Percentiles rank a stretch among this genome's conserved stretches.
These are phyloP conservation scores for Calonectria ilicicola DNA, from an alignment of 2,329 filamentous ascomycete genomes.

Conservation along the genomic window DNA sequence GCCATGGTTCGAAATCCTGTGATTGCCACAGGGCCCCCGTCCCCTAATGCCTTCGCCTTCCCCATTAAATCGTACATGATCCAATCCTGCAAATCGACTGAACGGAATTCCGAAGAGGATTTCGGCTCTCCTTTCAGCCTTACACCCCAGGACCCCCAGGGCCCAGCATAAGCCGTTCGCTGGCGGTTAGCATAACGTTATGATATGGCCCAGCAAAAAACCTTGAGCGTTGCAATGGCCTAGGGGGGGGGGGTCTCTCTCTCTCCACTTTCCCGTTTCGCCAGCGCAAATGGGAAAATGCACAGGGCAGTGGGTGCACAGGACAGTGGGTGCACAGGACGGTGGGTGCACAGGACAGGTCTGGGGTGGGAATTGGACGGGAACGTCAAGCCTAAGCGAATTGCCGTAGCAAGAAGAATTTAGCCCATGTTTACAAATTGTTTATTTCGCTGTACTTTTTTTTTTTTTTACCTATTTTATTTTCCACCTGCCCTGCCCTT, in stretches of 20 bases:
- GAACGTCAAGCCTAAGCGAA: neutral
- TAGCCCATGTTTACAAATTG: slow-evolving; percentile 1
- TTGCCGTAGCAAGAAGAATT: neutral
- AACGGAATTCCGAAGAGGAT: neutral
- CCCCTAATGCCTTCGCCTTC: neutral
- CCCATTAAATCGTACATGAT: neutral
- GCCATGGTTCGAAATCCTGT: neutral
- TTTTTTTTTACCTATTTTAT: neutral
- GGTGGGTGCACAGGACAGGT: neutral
- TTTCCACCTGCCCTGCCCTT: neutral
- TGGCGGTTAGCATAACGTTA: neutral
- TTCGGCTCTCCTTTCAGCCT: slow-evolving; percentile 32
- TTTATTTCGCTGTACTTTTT: neutral
- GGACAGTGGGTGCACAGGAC: neutral
- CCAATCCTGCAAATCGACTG: neutral
- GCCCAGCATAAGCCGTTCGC: too few species aligned
- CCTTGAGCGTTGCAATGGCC: neutral
- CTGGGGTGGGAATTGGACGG: neutral
- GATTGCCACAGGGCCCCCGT: neutral
- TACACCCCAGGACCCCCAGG: slow-evolving; percentile 20
- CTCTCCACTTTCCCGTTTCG: neutral
- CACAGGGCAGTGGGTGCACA: neutral
- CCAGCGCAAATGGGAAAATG: neutral
- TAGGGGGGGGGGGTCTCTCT: too few species aligned
- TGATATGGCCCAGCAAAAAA: neutral